These are phyloP conservation scores for Pythium diclinum DNA, from an alignment of 352 stramenopile species.

Conservation along the genomic window DNA sequence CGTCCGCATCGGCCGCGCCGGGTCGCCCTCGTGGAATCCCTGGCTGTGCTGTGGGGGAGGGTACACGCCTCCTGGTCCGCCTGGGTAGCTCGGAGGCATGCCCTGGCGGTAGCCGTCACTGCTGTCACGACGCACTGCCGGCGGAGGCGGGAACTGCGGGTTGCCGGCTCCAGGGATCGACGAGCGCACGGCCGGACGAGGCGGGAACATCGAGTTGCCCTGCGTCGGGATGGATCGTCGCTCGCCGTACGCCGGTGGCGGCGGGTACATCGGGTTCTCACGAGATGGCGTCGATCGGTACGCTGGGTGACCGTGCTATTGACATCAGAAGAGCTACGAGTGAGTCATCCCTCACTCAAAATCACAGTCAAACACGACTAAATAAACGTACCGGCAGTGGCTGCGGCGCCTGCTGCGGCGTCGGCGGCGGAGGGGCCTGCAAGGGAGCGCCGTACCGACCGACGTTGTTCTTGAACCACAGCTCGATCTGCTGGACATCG, in stretches of 20 bases:
- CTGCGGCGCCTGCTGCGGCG: constrained; percentile 6
- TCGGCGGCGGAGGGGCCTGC: constrained; percentile 5
- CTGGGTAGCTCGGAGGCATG: constrained; percentile 9
- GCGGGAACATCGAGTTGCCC: constrained; percentile 72
- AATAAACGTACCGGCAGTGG: constrained; percentile 11
- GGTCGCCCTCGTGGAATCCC: constrained; percentile 26
- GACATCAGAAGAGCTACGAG: neutral
- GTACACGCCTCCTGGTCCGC: constrained; percentile 5
- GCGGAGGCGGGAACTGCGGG: constrained; percentile 55
- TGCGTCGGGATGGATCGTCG: constrained; percentile 59
- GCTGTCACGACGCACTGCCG: constrained; percentile 37
- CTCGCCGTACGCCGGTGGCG: constrained; percentile 46
- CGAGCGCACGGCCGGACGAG: constrained; percentile 36
- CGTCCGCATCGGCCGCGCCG: constrained; percentile 45
- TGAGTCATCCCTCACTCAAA: neutral
- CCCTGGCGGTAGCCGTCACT: constrained; percentile 35
- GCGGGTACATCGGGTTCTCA: constrained; percentile 58
- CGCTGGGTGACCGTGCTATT: constrained; percentile 28
- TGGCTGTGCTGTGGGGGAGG: constrained; percentile 20
- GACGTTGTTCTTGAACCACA: constrained; percentile 81
- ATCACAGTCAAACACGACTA: neutral
- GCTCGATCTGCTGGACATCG: constrained; percentile 77
- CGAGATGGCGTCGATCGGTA: constrained; percentile 54
- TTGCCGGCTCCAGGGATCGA: constrained; percentile 56
- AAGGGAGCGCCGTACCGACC: constrained; percentile 43